Base-by-base conservation (phyloP, 768 basidiomycete genomes). In the Floccularia luteovirens region DNA sequence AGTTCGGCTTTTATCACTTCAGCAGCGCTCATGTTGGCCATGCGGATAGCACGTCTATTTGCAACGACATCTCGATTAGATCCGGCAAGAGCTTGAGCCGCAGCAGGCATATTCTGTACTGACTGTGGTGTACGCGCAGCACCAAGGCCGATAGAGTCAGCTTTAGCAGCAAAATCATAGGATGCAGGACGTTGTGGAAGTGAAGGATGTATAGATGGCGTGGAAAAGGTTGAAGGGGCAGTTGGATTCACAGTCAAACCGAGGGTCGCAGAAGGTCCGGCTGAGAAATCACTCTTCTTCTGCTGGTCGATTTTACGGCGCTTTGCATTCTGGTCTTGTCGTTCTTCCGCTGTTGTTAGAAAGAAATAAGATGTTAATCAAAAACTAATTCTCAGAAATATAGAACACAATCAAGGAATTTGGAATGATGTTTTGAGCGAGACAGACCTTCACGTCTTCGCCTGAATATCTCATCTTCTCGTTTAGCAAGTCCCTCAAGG, bases 11-110 rank as follows among this genome's bases (percentile, higher is more conserved):
- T 93, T 52, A 98, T 70, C 58, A 83, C 76, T 58, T 98, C 90
- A 41, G 93, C 93, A 32, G 94, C 94, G 66, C 80, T 90, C 79
- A 98, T 78, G 56, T 98, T 98, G 21, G 94, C 94, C 77, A 94
- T 82, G 44, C 93, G 79, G 48, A 96, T 90, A 19, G 87, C 89
- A 47, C 79, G 77, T 30, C 90, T 79, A 59, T 94, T 94, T 36
- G 83, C 82, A 21, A 93, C 90, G 43, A 94, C 79, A 59, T 92
- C 89, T 41, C 77, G 76, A 59, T 93, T 94, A n/a, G 84, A 85
- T 16, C 88, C 88, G 30, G 77, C 82, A 38, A 93, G 66, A 30
- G 85, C 86, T 49, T 82, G 79, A 10, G 74, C 69, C 41, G 83
- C 86, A 37, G 71, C 64, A 35, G 82, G 71, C 1, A 63, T 64